phyloP scores from a whole-genome alignment of 139 green algal genomes.

The Yamagishiella unicocca region DNA sequence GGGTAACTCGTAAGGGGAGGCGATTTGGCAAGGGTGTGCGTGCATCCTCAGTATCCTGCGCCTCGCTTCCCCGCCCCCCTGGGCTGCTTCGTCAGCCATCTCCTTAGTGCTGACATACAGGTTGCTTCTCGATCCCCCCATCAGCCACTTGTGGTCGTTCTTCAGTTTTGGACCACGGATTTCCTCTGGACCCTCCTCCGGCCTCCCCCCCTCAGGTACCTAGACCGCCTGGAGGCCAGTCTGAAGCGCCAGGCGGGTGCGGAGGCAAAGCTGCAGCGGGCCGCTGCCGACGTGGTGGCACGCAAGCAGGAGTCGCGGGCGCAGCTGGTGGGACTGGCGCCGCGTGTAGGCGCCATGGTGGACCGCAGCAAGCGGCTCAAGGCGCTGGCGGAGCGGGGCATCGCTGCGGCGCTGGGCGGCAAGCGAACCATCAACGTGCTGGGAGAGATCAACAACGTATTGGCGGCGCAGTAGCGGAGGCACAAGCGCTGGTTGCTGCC shows the following conservation, averaged over 20 bases:
- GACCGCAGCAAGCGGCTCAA: conserved; percentile 51
- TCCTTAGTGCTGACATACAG: too few relatives aligned
- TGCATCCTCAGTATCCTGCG: too few relatives aligned
- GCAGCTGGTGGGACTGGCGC: conserved; percentile 43
- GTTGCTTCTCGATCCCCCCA: too few relatives aligned
- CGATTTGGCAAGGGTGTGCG: too few relatives aligned
- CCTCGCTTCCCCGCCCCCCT: too few relatives aligned
- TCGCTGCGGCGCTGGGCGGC: conserved; percentile 51
- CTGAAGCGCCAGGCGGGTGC: conserved; percentile 69
- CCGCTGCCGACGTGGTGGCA: conserved; percentile 55
- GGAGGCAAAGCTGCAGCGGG: conserved; percentile 62
- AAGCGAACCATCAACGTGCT: conserved; percentile 60
- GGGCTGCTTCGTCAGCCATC: too few relatives aligned
- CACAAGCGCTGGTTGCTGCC: too few relatives aligned
- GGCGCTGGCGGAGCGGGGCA: conserved; percentile 39
- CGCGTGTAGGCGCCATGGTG: conserved; percentile 34
- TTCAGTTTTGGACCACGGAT: too few relatives aligned
- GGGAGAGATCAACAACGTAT: conserved; percentile 69
- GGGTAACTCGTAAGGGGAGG: too few relatives aligned
- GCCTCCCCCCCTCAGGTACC: conserved; percentile 50
- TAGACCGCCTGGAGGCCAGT: conserved; percentile 54
- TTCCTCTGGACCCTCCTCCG: too few relatives aligned
- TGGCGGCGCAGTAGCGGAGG: conserved; percentile 24
- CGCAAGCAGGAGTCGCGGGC: conserved; percentile 51
- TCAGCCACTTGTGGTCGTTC: too few relatives aligned